Evolutionary conservation across 2,329 filamentous ascomycete genomes (phyloP), one percentile per base, ranked within the genome.

Genomic region (Fusarium stilboides): DNA sequence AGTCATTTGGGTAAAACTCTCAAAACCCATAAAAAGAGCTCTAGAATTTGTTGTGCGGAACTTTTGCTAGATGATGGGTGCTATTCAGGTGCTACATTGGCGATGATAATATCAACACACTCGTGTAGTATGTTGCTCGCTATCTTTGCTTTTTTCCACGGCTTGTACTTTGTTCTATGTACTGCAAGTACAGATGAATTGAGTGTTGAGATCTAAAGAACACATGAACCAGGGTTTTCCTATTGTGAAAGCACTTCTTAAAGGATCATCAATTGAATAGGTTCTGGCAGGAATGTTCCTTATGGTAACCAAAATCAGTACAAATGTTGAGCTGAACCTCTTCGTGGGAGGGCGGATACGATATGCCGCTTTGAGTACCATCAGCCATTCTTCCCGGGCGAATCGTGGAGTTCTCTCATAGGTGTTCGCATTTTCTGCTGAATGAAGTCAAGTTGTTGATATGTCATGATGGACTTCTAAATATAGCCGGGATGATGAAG

Each of bases 11-110:
- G 62, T 68, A 65, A 65, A 71, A 53, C 22, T 55, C 31, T 20
- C 49, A 63, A 70, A 68, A 40, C 45, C 51, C 46, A 55, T 49
- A 72, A 72, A 69, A 45, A 65, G 49, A 47, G 36, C 40, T 44
- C 46, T 57, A 59, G 66, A 65, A 53, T 55, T 37, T 54, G 46
- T 64, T 58, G 40, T 26, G 50, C 33, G 57, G 39, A 52, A 53
- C 28, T 46, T 24, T 63, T 50, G 55, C 47, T 44, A 46, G 44
- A 60, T 45, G 26, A 40, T 53, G 45, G 52, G 57, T 37, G 37
- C 17, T 33, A 19, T 52, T 37, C 28, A 63, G 39, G 42, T 50
- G 28, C 34, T 46, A 43, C 50, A 49, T 34, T 26, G 46, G 57
- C 42, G 19, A 52, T 36, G 31, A 64, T 49, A 45, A 39, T 13